Evolutionary conservation across 768 basidiomycete species (phyloP).

Genomic region (Tephrocybe sp.): DNA sequence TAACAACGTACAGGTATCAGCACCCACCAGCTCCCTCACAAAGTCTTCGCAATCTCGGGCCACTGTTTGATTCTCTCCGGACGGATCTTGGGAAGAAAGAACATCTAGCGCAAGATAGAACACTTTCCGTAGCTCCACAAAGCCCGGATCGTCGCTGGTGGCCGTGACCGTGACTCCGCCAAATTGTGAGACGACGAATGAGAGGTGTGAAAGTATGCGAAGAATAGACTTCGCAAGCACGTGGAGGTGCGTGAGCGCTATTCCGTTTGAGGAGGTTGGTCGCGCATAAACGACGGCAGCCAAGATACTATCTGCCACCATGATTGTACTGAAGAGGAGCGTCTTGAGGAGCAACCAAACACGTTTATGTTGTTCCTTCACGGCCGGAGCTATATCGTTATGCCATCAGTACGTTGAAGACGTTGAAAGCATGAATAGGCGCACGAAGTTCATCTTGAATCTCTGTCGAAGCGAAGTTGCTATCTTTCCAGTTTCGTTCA

Average conservation of each 20-base stretch:
- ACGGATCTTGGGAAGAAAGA: conserved; percentile 37
- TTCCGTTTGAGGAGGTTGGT: conserved; percentile 29
- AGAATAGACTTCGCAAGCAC: conserved; percentile 56
- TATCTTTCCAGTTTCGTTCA: conserved; percentile 50
- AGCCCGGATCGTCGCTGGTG: conserved; percentile 43
- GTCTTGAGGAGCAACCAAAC: conserved; percentile 76
- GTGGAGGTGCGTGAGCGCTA: conserved; percentile 14
- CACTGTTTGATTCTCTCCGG: conserved; percentile 22
- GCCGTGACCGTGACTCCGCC: conserved; percentile 65
- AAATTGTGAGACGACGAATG: conserved; percentile 79
- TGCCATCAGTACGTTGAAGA: background rate
- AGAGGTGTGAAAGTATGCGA: conserved; percentile 60
- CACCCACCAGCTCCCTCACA: conserved; percentile 23
- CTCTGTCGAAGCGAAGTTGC: conserved; percentile 33
- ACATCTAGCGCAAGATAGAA: conserved; percentile 82
- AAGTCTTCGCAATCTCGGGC: conserved; percentile 34
- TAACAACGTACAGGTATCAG: conserved; percentile 12
- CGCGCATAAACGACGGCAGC: conserved; percentile 53
- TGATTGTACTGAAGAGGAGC: conserved; percentile 69
- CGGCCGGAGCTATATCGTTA: conserved; percentile 36
- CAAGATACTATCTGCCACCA: conserved; percentile 66
- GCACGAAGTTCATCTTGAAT: conserved; percentile 32
- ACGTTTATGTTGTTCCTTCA: conserved; percentile 42
- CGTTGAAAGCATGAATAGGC: background rate
- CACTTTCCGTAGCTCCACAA: conserved; percentile 70